A percentile compares a stretch with the other conserved stretches of the same genome.
Conservation (phyloP, 1,139 yeast species). For the Candida neerlandica region DNA sequence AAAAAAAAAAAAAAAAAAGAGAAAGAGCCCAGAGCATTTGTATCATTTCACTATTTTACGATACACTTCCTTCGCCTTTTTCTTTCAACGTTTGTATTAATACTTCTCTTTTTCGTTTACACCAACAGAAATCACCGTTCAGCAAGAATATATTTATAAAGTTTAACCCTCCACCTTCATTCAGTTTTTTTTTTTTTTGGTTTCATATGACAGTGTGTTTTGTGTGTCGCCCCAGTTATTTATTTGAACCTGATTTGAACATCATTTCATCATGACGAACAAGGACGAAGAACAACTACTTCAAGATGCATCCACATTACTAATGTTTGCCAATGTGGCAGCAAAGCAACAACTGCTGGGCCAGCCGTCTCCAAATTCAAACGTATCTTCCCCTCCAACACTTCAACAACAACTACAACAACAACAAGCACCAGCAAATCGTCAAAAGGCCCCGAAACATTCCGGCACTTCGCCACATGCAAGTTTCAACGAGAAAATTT, state of each 20-base stretch:
- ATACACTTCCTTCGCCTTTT: not conserved
- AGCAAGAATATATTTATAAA: not conserved
- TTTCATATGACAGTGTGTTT: not conserved
- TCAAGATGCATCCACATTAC: conserved; percentile 66
- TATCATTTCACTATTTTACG: conserved; percentile 2
- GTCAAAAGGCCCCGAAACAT: conserved; percentile 6
- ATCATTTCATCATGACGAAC: conserved; percentile 13
- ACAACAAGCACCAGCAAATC: conserved; percentile 1
- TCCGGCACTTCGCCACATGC: conserved; percentile 7
- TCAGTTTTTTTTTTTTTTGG: not conserved
- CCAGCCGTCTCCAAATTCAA: conserved; percentile 18
- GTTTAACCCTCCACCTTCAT: not conserved
- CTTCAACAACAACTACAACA: conserved; percentile 6
- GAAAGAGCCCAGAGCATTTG: conserved; percentile 1
- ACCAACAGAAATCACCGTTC: not conserved
- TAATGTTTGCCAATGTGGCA: conserved; percentile 64
- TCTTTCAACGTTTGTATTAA: not conserved
- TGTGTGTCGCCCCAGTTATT: not conserved
- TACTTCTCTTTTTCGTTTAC: not conserved
- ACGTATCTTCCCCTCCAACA: conserved; percentile 12
- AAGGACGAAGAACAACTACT: conserved; percentile 42
- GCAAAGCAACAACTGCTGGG: conserved; percentile 43
- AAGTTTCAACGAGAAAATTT: not conserved
- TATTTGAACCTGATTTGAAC: not conserved
- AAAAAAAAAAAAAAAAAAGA: not conserved